Conservation (phyloP, 176 grass and related monocot species). For the Cenchrus purpureus region DNA sequence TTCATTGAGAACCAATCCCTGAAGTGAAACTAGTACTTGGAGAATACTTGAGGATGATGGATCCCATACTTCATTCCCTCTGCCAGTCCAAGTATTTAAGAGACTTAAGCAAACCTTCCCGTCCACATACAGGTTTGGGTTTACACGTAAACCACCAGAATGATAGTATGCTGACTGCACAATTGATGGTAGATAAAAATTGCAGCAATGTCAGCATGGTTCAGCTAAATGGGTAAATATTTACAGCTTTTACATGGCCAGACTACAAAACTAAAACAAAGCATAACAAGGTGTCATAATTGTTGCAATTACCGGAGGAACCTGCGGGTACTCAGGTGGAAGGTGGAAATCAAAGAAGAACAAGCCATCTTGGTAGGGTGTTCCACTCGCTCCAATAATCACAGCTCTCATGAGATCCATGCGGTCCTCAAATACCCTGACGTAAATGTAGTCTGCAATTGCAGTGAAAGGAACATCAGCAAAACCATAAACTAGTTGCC, state of each 20-base stretch:
- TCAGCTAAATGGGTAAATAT: background rate
- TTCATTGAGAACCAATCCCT: slow-evolving; percentile 93
- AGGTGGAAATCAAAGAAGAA: slow-evolving; percentile 99
- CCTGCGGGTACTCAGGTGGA: slow-evolving; percentile 86
- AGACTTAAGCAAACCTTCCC: slow-evolving; percentile 98
- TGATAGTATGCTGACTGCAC: slow-evolving; percentile 91
- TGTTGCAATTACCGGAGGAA: slow-evolving; percentile 76
- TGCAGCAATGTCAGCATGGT: slow-evolving; percentile 20
- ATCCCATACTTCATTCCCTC: slow-evolving; percentile 96
- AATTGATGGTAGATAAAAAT: slow-evolving; percentile 37
- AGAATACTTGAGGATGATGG: slow-evolving; percentile 89
- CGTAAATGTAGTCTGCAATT: slow-evolving; percentile 87
- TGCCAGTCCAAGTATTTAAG: slow-evolving; percentile 91
- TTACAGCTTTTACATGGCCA: slow-evolving; percentile 4
- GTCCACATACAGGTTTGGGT: slow-evolving; percentile 94
- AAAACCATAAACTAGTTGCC: slow-evolving; percentile 26
- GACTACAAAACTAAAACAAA: slow-evolving; percentile 8
- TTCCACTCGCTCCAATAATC: slow-evolving; percentile 92
- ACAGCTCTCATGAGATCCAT: slow-evolving; percentile 95
- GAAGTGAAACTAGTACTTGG: slow-evolving; percentile 92
- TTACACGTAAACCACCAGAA: slow-evolving; percentile 93
- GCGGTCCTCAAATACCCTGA: slow-evolving; percentile 95
- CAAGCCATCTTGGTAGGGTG: slow-evolving; percentile 95
- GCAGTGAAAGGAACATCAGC: slow-evolving; percentile 49
- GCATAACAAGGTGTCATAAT: slow-evolving; percentile 23